phyloP scores from a whole-genome alignment of 2,329 filamentous ascomycete genomes.

The Acephala macrosclerotiorum region DNA sequence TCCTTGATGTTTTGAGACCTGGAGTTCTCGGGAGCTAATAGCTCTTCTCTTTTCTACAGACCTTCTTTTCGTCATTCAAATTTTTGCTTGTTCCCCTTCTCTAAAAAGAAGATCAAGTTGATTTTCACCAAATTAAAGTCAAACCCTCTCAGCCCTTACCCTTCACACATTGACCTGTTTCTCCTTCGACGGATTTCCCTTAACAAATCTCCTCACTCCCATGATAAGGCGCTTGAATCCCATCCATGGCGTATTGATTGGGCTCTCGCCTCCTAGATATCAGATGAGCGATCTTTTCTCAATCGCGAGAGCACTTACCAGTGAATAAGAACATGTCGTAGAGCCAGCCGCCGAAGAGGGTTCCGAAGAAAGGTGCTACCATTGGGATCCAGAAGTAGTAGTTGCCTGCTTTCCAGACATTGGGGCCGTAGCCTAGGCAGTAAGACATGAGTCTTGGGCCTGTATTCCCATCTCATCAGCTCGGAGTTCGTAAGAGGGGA shows the following conservation, averaged over 20 bases:
- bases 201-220: neutral
- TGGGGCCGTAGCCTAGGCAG: conserved; percentile 70
- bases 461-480: conserved; percentile 1
- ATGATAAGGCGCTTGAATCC: conserved; percentile 34
- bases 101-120: neutral
- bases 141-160: neutral
- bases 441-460: conserved; percentile 69
- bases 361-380: conserved; percentile 73
- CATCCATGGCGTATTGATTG: conserved; percentile 43
- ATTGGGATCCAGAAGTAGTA: conserved; percentile 82
- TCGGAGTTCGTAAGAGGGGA: neutral
- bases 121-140: neutral
- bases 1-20: too few relatives aligned
- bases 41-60: too few relatives aligned
- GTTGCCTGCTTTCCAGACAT: conserved; percentile 71
- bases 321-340: conserved; percentile 68
- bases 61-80: too few relatives aligned
- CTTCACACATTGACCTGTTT: neutral
- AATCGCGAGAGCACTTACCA: conserved; percentile 19
- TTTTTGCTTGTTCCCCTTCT: neutral
- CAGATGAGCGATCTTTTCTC: neutral
- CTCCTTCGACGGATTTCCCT: neutral
- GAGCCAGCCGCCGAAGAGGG: conserved; percentile 68
- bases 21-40: too few relatives aligned
- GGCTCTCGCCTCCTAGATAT: conserved; percentile 32